These are phyloP conservation scores for Candida sonorensis DNA, from an alignment of 805 yeast species.

Conservation along the genomic window DNA sequence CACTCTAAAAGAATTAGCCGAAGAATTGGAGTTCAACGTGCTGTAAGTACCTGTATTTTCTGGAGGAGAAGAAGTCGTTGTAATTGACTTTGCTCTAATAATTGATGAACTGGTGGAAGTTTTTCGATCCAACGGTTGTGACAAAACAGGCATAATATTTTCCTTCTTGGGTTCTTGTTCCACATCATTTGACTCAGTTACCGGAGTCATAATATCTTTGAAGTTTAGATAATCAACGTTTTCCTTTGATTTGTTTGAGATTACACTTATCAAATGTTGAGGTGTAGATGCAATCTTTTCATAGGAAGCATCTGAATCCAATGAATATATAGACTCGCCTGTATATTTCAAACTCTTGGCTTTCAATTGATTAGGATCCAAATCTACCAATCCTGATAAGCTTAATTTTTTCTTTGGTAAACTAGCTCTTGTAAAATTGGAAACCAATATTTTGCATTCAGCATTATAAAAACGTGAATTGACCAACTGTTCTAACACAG, in stretches of 20 bases:
- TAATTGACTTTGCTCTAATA: slow-evolving; percentile 23
- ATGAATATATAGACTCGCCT: slow-evolving; percentile 51
- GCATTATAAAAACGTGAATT: slow-evolving; percentile 27
- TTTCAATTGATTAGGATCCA: too few species aligned
- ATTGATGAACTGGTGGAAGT: slow-evolving; percentile 19
- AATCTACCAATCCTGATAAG: too few species aligned
- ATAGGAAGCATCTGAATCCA: slow-evolving; percentile 35
- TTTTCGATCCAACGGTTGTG: slow-evolving; percentile 8
- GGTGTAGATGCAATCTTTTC: slow-evolving; percentile 56
- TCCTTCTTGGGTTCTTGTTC: too few species aligned
- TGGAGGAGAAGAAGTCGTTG: slow-evolving; percentile 19
- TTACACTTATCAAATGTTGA: slow-evolving; percentile 46
- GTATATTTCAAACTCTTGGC: too few species aligned
- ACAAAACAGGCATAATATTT: too few species aligned
- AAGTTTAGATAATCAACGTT: slow-evolving; percentile 49
- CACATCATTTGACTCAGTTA: too few species aligned
- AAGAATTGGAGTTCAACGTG: slow-evolving; percentile 5
- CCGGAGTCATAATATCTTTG: too few species aligned
- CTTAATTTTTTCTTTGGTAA: too few species aligned
- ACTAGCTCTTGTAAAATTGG: too few species aligned
- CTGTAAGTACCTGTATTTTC: background rate
- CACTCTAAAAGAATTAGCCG: slow-evolving; percentile 49
- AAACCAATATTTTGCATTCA: slow-evolving; percentile 17
- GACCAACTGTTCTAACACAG: slow-evolving; percentile 32
- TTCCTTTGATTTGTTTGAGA: slow-evolving; percentile 23